These are phyloP conservation scores for Cryphonectria nitschkei DNA, from an alignment of 2,329 filamentous ascomycete species.

Conservation along the genomic window DNA sequence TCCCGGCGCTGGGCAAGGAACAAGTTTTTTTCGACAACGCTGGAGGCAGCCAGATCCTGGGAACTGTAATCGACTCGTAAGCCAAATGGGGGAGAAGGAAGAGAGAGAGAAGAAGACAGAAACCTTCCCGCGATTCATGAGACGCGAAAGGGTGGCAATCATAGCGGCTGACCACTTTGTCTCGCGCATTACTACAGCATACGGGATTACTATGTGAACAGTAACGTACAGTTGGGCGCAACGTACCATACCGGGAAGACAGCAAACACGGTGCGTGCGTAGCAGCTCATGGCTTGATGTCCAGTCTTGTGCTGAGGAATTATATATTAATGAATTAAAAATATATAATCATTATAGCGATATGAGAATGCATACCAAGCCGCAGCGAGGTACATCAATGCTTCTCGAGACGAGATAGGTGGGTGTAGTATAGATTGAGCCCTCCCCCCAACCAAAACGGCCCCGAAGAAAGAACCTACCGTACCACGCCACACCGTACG, in stretches of 20 bases:
- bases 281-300: background rate
- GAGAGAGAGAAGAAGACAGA: background rate
- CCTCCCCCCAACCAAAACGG: background rate
- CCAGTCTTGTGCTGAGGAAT: background rate
- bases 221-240: slow-evolving; percentile 77
- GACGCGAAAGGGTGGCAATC: background rate
- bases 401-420: slow-evolving; percentile 67
- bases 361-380: slow-evolving; percentile 65
- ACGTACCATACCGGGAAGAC: slow-evolving; percentile 64
- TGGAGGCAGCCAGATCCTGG: slow-evolving; percentile 73
- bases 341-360: slow-evolving; percentile 34
- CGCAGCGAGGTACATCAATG: slow-evolving; percentile 73
- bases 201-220: slow-evolving; percentile 65
- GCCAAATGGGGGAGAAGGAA: slow-evolving; percentile 33
- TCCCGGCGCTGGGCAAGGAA: slow-evolving; percentile 66
- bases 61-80: slow-evolving; percentile 68
- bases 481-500: background rate
- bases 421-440: slow-evolving; percentile 18
- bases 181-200: slow-evolving; percentile 53
- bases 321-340: background rate
- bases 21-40: slow-evolving; percentile 81
- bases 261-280: slow-evolving; percentile 50
- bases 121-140: background rate
- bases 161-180: background rate
- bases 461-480: background rate